phyloP scores from a whole-genome alignment of 495 filamentous ascomycete species.

The Xeromyces bisporus region DNA sequence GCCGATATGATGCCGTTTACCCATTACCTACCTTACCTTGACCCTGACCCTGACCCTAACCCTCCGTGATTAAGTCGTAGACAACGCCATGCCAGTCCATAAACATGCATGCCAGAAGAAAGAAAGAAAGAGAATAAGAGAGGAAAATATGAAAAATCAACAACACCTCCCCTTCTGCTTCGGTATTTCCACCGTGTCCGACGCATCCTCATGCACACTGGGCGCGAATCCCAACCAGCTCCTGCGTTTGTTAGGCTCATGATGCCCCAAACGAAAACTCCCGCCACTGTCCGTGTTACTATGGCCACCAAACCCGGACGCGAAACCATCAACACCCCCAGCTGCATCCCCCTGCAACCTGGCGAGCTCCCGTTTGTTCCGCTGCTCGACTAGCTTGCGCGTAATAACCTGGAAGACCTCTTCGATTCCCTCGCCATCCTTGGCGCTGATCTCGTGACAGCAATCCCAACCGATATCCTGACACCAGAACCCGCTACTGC shows the following conservation, averaged over 20 bases:
- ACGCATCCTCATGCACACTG: constrained; percentile 20
- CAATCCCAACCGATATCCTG: constrained; percentile 90
- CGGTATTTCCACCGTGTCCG: constrained; percentile 9
- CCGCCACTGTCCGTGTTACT: constrained; percentile 17
- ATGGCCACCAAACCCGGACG: constrained; percentile 5
- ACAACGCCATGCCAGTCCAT: neutral
- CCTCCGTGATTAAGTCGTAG: no score
- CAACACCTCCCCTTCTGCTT: constrained; percentile 23
- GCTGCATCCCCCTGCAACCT: constrained; percentile 8
- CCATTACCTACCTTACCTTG: no score
- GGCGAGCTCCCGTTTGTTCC: constrained; percentile 43
- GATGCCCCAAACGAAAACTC: constrained; percentile 29
- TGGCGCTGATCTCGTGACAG: constrained; percentile 90
- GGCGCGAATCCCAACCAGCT: constrained; percentile 37
- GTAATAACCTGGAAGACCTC: constrained; percentile 95
- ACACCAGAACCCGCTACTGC: constrained; percentile 73
- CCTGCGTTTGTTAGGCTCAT: constrained; percentile 28
- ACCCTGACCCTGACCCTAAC: no score
- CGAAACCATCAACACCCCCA: constrained; percentile 7
- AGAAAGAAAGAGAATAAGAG: neutral
- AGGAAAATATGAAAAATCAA: constrained; percentile 9
- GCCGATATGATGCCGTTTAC: neutral
- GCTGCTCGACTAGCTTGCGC: constrained; percentile 85
- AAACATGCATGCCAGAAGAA: constrained; percentile 1
- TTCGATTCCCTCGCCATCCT: constrained; percentile 89